phyloP scores from a whole-genome alignment of 2,329 filamentous ascomycete species.

The Venturia carpophila region DNA sequence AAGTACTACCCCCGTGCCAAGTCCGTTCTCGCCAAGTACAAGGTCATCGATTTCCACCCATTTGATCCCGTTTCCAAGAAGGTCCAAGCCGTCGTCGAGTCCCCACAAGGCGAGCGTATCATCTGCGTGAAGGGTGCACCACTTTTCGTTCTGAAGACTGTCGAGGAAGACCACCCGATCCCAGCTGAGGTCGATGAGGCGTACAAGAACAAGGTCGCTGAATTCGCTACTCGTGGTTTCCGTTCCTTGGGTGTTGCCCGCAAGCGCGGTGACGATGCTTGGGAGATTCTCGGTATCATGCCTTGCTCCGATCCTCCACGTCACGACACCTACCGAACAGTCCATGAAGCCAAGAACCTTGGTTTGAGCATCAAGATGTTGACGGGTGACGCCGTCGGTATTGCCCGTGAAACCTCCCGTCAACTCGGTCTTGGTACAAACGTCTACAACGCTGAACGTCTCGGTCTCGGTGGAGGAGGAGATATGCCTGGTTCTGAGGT shows the following conservation, averaged over 20 bases:
- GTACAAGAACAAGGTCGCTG: constrained; percentile 88
- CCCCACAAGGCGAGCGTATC: constrained; percentile 74
- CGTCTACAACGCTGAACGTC: constrained; percentile 87
- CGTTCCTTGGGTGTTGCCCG: constrained; percentile 88
- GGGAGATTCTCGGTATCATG: constrained; percentile 94
- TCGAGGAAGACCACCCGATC: constrained; percentile 76
- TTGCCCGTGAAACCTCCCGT: constrained; percentile 83
- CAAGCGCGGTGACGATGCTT: constrained; percentile 71
- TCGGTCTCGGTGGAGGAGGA: constrained; percentile 81
- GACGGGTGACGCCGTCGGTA: constrained; percentile 89
- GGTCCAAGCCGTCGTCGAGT: constrained; percentile 75
- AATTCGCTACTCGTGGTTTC: constrained; percentile 89
- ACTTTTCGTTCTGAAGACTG: constrained; percentile 77
- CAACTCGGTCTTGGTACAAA: constrained; percentile 89
- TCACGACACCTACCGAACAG: constrained; percentile 82
- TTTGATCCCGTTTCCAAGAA: constrained; percentile 95
- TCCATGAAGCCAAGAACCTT: constrained; percentile 80
- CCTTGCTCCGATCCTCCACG: constrained; percentile 87
- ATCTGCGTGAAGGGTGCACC: constrained; percentile 88
- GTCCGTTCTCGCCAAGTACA: constrained; percentile 71
- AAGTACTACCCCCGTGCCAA: constrained; percentile 78
- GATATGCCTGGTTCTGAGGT: constrained; percentile 91
- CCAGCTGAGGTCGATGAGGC: constrained; percentile 68
- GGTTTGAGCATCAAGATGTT: constrained; percentile 94
- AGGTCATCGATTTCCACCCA: constrained; percentile 73